Base-by-base conservation (phyloP, 768 basidiomycete genomes). In the Boletales sp. region DNA sequence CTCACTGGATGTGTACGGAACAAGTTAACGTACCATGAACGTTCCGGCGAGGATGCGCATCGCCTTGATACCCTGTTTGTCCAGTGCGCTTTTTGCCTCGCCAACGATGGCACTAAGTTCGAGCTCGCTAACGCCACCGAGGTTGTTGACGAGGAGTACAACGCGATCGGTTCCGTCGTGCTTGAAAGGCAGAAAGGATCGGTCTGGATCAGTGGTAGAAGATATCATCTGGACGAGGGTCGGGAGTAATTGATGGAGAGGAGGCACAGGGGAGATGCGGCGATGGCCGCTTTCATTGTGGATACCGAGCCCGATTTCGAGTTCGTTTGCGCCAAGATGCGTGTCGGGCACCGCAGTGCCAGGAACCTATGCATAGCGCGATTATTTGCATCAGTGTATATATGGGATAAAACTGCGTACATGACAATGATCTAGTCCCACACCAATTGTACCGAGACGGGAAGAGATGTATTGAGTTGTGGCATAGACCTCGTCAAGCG, bases 281-380 rank as follows among this genome's bases (percentile, higher is more conserved):
- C 74, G 71, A 54, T 83, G 77, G 8, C 88, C 93, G 41, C 83
- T 81, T 69, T 95, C 93, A 60, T 95, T 95, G 71, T 95, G 93
- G 49, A 95, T 88, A 12, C 93, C 89, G 74, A 90, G 82, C 15
- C 93, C 93, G 51, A 95, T 86, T 69, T 95, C 93, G 46, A 93
- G 81, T 65, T 92, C 88, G 18, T 77, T 70, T 12, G 68, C 60
- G 4, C 72, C 73, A 19, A 93, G 74, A 61, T 81, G 76, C 12
- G 80, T 77, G 32, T 80, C 67, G 4, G 74, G 62, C 1, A 77
- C 63, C 0, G 82, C 82, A 6, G 90, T 92, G 30, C 92, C 87
- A 9, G 90, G 90, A 37, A 92, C 84, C 87, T 90, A 49, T 2
- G 12, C 40, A 31, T 17, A 47, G n/a, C 7, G 21, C 34, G 14